Evolutionary conservation across 176 grass and related monocot genomes (phyloP), one percentile per base, ranked within the genome.

Genomic region (Stipa capillata): DNA sequence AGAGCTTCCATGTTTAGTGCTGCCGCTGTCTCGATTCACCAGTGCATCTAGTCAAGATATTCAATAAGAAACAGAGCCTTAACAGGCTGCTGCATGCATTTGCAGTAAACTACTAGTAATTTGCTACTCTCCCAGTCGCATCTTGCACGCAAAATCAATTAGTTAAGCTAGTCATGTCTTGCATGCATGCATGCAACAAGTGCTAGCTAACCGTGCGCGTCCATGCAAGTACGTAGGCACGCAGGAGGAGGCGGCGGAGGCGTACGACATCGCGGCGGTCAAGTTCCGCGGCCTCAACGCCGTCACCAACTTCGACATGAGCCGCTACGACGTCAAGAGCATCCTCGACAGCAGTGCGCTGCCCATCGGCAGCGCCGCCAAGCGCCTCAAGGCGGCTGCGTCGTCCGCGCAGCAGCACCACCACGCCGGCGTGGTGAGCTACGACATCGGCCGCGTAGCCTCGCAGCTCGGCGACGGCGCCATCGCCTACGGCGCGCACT

Each of bases 291-390:
- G 92, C 0, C 89, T 94, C 7, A 94, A 87, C 77, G 92, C 92
- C 15, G 92, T 94, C 35, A 94, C 92, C 36, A 94, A 94, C 92
- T 94, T 94, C 40, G 92, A 94, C 40, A 94, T 94, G 92, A 94
- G 83, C 80, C 89, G 88, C 45, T 94, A 94, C 86, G 92, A 94
- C 77, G 89, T 91, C n/a, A 94, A 91, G 67, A 89, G 80, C 72
- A 94, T 94, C 72, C 89, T 94, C 4, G 92, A 94, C 16, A 91
- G 89, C 89, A 89, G 72, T 52, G 79, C 86, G 0, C 86, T 94
- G 5, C 88, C 92, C 33, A 89, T 94, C 31, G 92, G 92, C 51
- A 77, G 72, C 58, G 80, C 88, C 7, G 83, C 89, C 41, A 94
- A 94, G 86, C 92, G 89, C 32, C 83, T 94, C 60, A 94, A 91